Conservation (phyloP, 169 alveolate genomes). For the Plasmodium cynomolgi region DNA sequence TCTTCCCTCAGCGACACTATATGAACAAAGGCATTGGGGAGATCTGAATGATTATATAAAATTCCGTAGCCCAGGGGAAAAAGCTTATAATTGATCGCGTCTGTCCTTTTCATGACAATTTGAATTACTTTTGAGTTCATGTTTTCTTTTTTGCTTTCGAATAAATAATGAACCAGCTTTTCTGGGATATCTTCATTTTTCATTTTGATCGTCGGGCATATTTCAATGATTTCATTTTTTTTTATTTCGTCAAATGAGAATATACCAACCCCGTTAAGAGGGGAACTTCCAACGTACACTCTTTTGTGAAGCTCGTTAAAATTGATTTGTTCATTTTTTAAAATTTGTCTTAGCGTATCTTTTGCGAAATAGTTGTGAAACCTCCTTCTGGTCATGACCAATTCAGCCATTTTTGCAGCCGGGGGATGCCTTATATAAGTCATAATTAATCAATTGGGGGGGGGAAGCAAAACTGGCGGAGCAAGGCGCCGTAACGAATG, state of each 20-base stretch:
- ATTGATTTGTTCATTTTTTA: conserved; percentile 27
- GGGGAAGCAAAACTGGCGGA: not conserved
- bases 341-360: not conserved
- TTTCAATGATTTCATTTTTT: conserved; percentile 61
- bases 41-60: conserved; percentile 54
- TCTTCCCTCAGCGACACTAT: conserved; percentile 16
- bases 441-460: not conserved
- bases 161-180: conserved; percentile 34
- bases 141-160: conserved; percentile 11
- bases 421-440: not conserved
- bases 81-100: conserved; percentile 21
- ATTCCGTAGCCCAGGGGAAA: conserved; percentile 66
- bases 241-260: conserved; percentile 18
- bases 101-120: not conserved
- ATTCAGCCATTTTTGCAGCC: not conserved
- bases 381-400: conserved; percentile 13
- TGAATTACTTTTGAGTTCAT: conserved; percentile 17
- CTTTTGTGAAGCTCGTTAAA: conserved; percentile 38
- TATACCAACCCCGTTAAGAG: conserved; percentile 26
- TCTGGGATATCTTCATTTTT: conserved; percentile 48
- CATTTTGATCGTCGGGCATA: conserved; percentile 48
- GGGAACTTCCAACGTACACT: conserved; percentile 34
- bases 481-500: not conserved
- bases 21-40: conserved; percentile 62
- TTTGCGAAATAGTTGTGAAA: conserved; percentile 61